A percentile compares a stretch with the other conserved stretches of the same genome.
Evolutionary conservation across 148 eudicot genomes (phyloP).

Genomic region (Pouteria glomerata): DNA sequence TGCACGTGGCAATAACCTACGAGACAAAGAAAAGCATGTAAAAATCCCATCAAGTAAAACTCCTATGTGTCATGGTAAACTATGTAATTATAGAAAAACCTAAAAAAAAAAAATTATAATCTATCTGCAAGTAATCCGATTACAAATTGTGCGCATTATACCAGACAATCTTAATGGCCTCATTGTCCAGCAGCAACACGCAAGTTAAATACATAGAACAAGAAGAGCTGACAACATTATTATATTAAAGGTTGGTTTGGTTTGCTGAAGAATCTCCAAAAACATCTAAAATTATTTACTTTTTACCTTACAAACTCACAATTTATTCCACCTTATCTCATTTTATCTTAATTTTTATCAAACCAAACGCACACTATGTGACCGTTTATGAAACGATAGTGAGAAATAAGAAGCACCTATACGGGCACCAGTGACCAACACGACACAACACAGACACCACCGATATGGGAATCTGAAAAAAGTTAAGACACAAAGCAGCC

Average conservation of each 20-base stretch:
- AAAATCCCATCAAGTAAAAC: background rate
- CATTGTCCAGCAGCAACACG: background rate
- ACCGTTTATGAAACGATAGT: too few relatives aligned
- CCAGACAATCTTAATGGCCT: background rate
- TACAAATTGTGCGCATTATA: background rate
- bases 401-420: too few relatives aligned
- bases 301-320: background rate
- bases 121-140: background rate
- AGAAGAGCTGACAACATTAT: background rate
- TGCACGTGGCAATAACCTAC: conserved; percentile 50
- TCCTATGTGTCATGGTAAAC: conserved; percentile 1
- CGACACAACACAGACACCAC: too few relatives aligned
- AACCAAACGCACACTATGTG: too few relatives aligned
- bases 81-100: background rate
- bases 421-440: too few relatives aligned
- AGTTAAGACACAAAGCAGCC: too few relatives aligned
- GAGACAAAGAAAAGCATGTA: conserved; percentile 8
- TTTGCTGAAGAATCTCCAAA: too few relatives aligned
- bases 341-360: too few relatives aligned
- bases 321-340: background rate
- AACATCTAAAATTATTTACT: too few relatives aligned
- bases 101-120: background rate
- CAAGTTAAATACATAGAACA: background rate
- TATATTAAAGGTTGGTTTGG: too few relatives aligned
- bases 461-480: too few relatives aligned